Base-by-base conservation (phyloP, 169 alveolate genomes). In the Amoebophrya sp. region DNA sequence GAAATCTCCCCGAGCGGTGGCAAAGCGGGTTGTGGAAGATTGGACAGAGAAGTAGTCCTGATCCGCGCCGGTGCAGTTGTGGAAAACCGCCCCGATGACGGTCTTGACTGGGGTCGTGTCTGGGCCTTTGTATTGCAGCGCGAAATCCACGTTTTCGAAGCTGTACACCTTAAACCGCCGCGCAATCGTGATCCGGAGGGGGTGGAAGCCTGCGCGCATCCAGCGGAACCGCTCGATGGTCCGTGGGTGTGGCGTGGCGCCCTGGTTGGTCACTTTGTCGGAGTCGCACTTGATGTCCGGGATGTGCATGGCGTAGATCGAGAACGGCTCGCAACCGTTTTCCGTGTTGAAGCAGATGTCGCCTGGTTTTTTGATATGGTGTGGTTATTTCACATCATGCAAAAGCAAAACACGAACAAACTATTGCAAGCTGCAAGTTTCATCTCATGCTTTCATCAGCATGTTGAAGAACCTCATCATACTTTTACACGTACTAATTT, bases 201-300 rank as follows among this genome's bases (percentile, higher is more conserved):
- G 83, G 83, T 66, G 83, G 35, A 18, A n/a, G 38, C 83, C 83
- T 1, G 83, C 83, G 7, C 83, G 83, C 83, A 66, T 66, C 83
- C 83, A 66, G 7, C 83, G 83, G 35, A 7, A 25, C 35, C 83
- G 83, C 35, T 66, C 83, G 83, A 66, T 7, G 35, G 83, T 66
- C 32, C 83, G 83, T 3, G 83, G 66, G 66, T 47, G 66, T 18
- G 66, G 66, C 66, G 66, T 47, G 29, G 35, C 83, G 29, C 83
- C 35, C 32, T 66, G 2, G 18, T 18, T 66, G 2, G 12, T n/a
- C 1, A 7, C 35, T 25, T n/a, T 2, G 38, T 0, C 83, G 35
- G 83, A 2, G 83, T 66, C 83, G 18, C 83, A 66, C 83, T 66
- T 66, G 7, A 25, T 25, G 35, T 66, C 83, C 83, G 83, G 83